Evolutionary conservation across 2,329 filamentous ascomycete genomes (phyloP).

Genomic region (Exophiala aquamarina): DNA sequence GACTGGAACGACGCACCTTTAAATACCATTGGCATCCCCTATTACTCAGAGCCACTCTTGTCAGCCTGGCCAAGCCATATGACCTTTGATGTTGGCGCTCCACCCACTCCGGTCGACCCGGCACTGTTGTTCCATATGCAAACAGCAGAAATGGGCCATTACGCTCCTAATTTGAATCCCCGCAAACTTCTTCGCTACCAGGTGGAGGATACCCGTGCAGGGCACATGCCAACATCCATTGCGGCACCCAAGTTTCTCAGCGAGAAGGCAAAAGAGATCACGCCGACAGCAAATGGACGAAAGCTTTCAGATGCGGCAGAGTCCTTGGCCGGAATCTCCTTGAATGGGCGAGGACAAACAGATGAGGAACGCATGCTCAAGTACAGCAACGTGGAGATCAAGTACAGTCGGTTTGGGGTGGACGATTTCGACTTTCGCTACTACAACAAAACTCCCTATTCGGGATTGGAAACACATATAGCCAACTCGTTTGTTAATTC

Average conservation of each 20-base stretch:
- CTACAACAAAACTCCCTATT: constrained; percentile 91
- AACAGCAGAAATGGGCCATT: constrained; percentile 71
- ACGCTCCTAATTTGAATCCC: constrained; percentile 66
- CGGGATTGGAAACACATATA: constrained; percentile 93
- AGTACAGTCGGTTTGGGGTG: constrained; percentile 98
- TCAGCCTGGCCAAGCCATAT: constrained; percentile 88
- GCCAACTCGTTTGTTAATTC: constrained; percentile 95
- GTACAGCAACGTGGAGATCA: constrained; percentile 95
- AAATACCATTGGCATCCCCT: constrained; percentile 85
- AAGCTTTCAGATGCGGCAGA: constrained; percentile 59
- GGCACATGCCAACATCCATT: constrained; percentile 61
- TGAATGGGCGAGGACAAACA: constrained; percentile 62
- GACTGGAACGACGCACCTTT: constrained; percentile 78
- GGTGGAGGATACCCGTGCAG: constrained; percentile 71
- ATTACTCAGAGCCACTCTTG: constrained; percentile 82
- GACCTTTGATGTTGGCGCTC: constrained; percentile 80
- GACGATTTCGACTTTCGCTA: constrained; percentile 99
- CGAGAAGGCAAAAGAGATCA: constrained; percentile 75
- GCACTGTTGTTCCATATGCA: constrained; percentile 69
- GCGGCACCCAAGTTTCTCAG: constrained; percentile 89
- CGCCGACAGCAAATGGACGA: constrained; percentile 37
- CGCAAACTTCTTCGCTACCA: constrained; percentile 76
- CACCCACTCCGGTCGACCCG: constrained; percentile 72
- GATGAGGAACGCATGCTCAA: constrained; percentile 81
- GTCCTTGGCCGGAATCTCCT: constrained; percentile 65